A percentile compares a stretch with the other conserved stretches of the same genome.
phyloP scores from a whole-genome alignment of 2,329 filamentous ascomycete genomes.

The Neonectria sp. region DNA sequence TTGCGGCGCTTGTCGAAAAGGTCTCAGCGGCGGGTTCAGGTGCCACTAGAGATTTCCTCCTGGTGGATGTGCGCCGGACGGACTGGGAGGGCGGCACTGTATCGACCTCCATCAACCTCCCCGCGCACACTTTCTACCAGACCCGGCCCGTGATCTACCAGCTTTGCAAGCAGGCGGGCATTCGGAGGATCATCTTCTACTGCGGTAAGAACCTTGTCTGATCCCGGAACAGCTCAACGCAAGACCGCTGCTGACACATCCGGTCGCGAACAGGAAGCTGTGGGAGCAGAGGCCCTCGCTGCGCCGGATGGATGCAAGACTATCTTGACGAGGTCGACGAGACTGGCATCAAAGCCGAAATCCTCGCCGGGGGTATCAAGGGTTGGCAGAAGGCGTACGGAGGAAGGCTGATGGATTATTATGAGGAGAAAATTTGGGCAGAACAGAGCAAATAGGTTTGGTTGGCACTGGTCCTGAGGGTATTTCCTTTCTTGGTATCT shows the following conservation, averaged over 20 bases:
- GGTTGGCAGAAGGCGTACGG: conserved; percentile 68
- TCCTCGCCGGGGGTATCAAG: conserved; percentile 68
- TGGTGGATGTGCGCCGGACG: conserved; percentile 68
- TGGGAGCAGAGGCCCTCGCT: conserved; percentile 65
- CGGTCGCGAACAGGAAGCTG: conserved; percentile 60
- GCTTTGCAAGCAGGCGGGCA: conserved; percentile 64
- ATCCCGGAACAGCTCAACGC: neutral
- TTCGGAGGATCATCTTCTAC: conserved; percentile 68
- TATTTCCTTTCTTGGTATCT: conserved; percentile 50
- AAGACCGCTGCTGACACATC: conserved; percentile 6
- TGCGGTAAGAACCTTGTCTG: conserved; percentile 59
- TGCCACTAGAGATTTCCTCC: conserved; percentile 56
- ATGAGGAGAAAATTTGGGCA: conserved; percentile 60
- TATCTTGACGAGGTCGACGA: conserved; percentile 64
- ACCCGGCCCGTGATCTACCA: conserved; percentile 64
- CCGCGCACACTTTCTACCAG: conserved; percentile 68
- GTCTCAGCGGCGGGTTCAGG: conserved; percentile 49
- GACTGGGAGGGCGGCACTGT: conserved; percentile 75
- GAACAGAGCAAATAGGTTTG: conserved; percentile 43
- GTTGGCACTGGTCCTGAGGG: conserved; percentile 32
- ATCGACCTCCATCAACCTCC: conserved; percentile 69
- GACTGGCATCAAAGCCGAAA: conserved; percentile 60
- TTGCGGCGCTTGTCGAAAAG: conserved; percentile 59
- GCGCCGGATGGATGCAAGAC: conserved; percentile 71
- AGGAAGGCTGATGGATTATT: conserved; percentile 65